Base-by-base conservation (phyloP, 352 stramenopile species). In the Phytophthora pisi region DNA sequence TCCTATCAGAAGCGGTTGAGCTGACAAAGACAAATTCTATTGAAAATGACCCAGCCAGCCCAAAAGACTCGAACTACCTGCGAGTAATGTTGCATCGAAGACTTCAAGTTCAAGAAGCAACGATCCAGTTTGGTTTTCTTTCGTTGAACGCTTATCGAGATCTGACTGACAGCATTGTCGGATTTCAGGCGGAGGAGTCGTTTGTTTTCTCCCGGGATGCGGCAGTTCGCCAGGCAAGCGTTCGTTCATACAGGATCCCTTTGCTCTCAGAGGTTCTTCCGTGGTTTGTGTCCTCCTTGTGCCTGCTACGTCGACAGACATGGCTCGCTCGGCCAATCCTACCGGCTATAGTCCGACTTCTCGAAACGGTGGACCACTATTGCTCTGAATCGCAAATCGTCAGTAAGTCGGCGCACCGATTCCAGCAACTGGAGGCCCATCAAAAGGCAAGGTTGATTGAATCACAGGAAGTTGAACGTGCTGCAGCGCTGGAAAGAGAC, bases 221-320 rank as follows among this genome's bases (percentile, higher is more conserved):
- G 16, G 75, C 74, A 11, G 42, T 56, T 38, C 64, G 68, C 2
- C 75, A 73, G 58, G 77, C 68, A 24, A 86, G 49, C 43, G 68
- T 84, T 13, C 76, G 72, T 18, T 72, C 82, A 6, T 78, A 70
- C 23, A 58, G 68, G 3, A 74, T 87, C 13, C 81, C 87, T 0
- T 62, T 94, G 34, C 56, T 96, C 4, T 92, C 81, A 0, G 78
- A 82, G 38, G 53, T 93, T 8, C 53, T 96, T 1, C 87, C 89
- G 38, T 94, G 86, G 86, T 86, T 95, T 60, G 74, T 95, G 5
- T 82, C 85, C 10, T 93, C 79, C 34, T 57, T 94, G 57, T 94
- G 89, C 54, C 67, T 96, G n/a, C 60, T 96, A 50, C 80, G 87
- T 4, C 87, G 89, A 0, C 89, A 96, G 60, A 83, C 81, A 1